Conservation (phyloP, 2,329 filamentous ascomycete genomes). For the Diaporthe sp. region DNA sequence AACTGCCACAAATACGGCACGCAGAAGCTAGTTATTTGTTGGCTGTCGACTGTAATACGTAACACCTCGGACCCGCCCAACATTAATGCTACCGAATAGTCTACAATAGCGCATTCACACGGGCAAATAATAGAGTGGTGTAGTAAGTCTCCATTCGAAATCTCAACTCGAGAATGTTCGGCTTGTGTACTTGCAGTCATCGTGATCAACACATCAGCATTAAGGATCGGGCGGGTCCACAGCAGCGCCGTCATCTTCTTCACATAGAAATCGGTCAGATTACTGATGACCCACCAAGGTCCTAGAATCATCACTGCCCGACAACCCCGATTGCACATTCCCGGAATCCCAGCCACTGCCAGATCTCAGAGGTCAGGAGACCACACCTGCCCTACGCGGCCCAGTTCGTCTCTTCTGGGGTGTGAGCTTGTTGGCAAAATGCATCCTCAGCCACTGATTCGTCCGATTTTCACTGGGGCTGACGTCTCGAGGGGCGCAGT, state of each 20-base stretch:
- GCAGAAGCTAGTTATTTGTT: no score
- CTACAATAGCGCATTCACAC: not conserved
- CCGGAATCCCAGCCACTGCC: not conserved
- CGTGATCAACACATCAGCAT: not conserved
- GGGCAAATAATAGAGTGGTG: not conserved
- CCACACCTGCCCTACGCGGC: not conserved
- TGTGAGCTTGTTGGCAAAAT: not conserved
- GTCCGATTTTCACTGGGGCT: conserved; percentile 18
- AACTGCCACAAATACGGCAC: no score
- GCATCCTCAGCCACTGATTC: conserved; percentile 5
- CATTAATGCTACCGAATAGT: not conserved
- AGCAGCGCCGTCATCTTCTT: not conserved
- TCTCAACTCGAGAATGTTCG: no score
- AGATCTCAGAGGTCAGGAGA: not conserved
- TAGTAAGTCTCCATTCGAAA: not conserved
- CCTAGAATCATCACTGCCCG: not conserved
- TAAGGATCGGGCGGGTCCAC: not conserved
- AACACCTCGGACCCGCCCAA: not conserved
- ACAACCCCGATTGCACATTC: not conserved
- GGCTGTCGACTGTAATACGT: no score
- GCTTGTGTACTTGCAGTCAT: not conserved
- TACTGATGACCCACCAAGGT: not conserved
- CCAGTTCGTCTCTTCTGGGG: not conserved
- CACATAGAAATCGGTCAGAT: not conserved
- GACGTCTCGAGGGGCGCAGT: conserved; percentile 30